Evolutionary conservation across 768 basidiomycete genomes (phyloP).

Genomic region (Solioccasus polychromus): DNA sequence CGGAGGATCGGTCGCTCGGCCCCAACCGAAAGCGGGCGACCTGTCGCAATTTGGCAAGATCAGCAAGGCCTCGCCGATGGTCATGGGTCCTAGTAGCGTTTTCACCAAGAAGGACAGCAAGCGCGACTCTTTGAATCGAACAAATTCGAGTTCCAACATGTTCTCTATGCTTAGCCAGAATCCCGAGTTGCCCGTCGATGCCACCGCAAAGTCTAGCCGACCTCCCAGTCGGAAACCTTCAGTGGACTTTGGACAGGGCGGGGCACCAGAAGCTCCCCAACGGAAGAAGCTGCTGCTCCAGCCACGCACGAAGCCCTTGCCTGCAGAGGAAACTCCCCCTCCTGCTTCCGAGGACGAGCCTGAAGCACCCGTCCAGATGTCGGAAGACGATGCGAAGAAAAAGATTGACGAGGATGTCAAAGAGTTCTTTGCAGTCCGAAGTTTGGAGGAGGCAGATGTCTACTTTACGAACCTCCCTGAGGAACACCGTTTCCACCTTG

Average conservation of each 20-base stretch:
- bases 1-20: conserved; percentile 46
- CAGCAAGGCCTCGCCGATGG: conserved; percentile 62
- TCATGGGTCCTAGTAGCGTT: conserved; percentile 83
- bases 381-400: conserved; percentile 63
- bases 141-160: conserved; percentile 82
- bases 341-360: conserved; percentile 50
- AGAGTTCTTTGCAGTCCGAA: conserved; percentile 84
- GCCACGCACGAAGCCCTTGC: conserved; percentile 67
- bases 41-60: conserved; percentile 89
- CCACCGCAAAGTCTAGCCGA: conserved; percentile 49
- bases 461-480: conserved; percentile 78
- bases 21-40: conserved; percentile 78
- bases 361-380: conserved; percentile 49
- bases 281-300: conserved; percentile 72
- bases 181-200: conserved; percentile 53
- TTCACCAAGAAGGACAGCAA: conserved; percentile 75
- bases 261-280: conserved; percentile 48
- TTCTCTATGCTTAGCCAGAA: conserved; percentile 79
- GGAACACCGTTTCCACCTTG: conserved; percentile 59
- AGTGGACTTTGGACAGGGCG: conserved; percentile 46
- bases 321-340: conserved; percentile 45
- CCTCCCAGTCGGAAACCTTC: conserved; percentile 50
- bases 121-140: conserved; percentile 73
- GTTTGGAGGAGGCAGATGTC: conserved; percentile 81
- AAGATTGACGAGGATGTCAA: conserved; percentile 81